Conservation (phyloP, 768 basidiomycete species). For the Candolleomyces eurysporus region DNA sequence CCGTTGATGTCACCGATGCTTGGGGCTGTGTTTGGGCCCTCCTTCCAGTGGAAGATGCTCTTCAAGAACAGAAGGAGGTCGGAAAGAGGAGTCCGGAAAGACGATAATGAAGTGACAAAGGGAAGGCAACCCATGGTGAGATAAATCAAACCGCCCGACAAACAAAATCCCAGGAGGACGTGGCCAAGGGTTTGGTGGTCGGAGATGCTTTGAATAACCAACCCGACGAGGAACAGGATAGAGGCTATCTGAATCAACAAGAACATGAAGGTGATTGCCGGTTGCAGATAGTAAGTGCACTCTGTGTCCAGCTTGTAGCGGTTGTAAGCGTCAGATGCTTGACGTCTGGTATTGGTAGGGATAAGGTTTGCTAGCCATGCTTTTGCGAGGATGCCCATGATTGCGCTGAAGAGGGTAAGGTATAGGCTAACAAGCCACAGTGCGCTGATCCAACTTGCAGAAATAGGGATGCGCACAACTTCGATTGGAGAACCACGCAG, state of each 20-base stretch:
- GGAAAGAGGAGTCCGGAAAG: neutral
- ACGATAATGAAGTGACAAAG: neutral
- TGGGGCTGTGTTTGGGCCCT: too few relatives aligned
- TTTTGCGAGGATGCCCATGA: constrained; percentile 21
- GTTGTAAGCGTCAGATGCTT: constrained; percentile 13
- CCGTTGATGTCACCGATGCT: neutral
- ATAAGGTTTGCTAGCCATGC: constrained; percentile 17
- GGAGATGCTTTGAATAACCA: constrained; percentile 2
- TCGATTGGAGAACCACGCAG: neutral
- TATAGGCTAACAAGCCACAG: constrained; percentile 25
- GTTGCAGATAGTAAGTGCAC: constrained; percentile 11
- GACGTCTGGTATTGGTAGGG: constrained; percentile 9
- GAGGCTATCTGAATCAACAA: constrained; percentile 14
- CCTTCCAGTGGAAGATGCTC: too few relatives aligned
- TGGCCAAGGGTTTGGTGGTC: neutral
- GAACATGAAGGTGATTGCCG: constrained; percentile 13
- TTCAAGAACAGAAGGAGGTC: neutral
- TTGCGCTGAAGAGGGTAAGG: constrained; percentile 21
- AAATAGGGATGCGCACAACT: constrained; percentile 7
- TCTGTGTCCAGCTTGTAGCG: constrained; percentile 15
- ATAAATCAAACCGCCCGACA: neutral
- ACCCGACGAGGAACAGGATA: constrained; percentile 15
- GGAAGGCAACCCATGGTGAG: neutral
- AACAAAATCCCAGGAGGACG: neutral
- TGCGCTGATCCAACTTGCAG: constrained; percentile 14